Conservation (phyloP, 176 grass and related monocot genomes). For the Triticum turgidum region DNA sequence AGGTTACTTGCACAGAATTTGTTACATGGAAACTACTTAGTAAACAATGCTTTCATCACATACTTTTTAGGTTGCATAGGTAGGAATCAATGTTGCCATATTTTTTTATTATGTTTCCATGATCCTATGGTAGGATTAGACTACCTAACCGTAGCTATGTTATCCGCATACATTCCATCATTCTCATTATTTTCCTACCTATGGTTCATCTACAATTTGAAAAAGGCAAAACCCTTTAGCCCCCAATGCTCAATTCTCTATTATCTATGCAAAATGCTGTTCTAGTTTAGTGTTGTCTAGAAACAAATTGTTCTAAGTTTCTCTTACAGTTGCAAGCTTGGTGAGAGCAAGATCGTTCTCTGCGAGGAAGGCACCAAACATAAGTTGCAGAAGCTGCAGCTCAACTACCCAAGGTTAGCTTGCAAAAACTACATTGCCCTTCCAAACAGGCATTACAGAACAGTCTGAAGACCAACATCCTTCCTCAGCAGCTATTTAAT, state of each 20-base stretch:
- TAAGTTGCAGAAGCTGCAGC: constrained; percentile 90
- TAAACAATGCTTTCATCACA: background rate
- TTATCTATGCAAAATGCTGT: background rate
- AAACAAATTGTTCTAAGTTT: background rate
- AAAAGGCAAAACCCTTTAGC: background rate
- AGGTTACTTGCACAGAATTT: background rate
- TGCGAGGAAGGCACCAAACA: constrained; percentile 90
- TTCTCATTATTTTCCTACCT: constrained; percentile 21
- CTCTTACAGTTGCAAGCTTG: constrained; percentile 78
- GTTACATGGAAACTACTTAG: background rate
- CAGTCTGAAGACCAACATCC: background rate
- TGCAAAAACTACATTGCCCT: background rate
- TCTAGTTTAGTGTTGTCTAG: background rate
- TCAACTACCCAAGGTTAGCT: constrained; percentile 88
- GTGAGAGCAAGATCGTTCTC: constrained; percentile 87
- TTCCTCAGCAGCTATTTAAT: background rate
- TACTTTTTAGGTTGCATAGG: background rate
- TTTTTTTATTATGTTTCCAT: background rate
- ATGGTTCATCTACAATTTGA: background rate
- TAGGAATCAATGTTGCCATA: background rate
- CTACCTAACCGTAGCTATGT: background rate
- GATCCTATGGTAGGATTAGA: background rate
- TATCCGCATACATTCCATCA: background rate
- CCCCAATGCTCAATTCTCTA: background rate
- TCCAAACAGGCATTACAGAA: background rate